Conservation (phyloP, 768 basidiomycete species). For the Hysterangium stoloniferum region DNA sequence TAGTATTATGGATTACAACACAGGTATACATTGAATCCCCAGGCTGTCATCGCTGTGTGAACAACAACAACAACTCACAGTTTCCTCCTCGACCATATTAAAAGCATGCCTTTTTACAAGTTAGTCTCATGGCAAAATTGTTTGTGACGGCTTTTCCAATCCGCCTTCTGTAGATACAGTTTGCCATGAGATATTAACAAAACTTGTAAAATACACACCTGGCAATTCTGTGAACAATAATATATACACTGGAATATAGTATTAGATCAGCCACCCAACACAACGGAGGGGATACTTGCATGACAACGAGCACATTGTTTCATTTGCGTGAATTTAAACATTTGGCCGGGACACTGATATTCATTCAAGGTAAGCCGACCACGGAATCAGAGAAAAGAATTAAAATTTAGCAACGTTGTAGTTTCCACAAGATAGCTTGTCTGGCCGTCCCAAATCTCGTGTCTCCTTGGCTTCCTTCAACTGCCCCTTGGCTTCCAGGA, state of each 20-base stretch:
- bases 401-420: conserved; percentile 17
- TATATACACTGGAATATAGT: conserved; percentile 15
- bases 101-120: background rate
- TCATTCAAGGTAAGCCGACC: background rate
- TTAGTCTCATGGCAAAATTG: conserved; percentile 19
- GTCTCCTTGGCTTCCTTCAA: conserved; percentile 24
- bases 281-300: conserved; percentile 12
- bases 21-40: too few relatives aligned
- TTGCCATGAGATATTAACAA: background rate
- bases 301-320: conserved; percentile 23
- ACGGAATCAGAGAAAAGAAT: conserved; percentile 1
- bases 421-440: conserved; percentile 25
- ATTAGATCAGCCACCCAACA: background rate
- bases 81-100: too few relatives aligned
- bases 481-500: conserved; percentile 29
- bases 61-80: too few relatives aligned
- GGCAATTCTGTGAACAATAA: conserved; percentile 23
- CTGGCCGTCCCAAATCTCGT: conserved; percentile 20
- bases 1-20: too few relatives aligned
- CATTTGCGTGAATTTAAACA: conserved; percentile 17
- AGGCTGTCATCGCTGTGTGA: too few relatives aligned
- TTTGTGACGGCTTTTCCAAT: conserved; percentile 27
- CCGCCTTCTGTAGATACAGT: conserved; percentile 14
- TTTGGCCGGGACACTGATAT: conserved; percentile 21
- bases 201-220: conserved; percentile 15